These are phyloP conservation scores for Beauveria sp. DNA, from an alignment of 2,329 filamentous ascomycete genomes.

Conservation along the genomic window DNA sequence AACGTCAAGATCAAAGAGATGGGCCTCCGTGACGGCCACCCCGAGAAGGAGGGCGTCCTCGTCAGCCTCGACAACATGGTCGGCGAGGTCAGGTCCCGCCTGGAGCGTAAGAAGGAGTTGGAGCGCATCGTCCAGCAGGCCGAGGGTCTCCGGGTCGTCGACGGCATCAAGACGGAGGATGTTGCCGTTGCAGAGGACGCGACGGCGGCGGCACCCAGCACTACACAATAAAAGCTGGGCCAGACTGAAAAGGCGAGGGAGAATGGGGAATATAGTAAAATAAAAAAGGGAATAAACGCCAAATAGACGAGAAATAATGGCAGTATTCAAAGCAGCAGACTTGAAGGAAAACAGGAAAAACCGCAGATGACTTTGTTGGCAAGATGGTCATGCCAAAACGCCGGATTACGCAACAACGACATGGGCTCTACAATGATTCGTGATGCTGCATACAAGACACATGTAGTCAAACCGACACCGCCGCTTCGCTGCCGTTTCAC, in stretches of 20 bases:
- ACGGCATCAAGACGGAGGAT: conserved; percentile 37
- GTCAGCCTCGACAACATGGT: conserved; percentile 59
- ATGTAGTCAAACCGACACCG: no score
- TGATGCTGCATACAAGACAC: neutral
- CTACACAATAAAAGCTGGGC: conserved; percentile 5
- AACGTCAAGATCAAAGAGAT: conserved; percentile 81
- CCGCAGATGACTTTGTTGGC: neutral
- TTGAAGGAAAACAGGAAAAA: neutral
- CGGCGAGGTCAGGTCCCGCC: conserved; percentile 48
- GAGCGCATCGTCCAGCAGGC: conserved; percentile 35
- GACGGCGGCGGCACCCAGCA: neutral
- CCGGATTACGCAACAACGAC: neutral
- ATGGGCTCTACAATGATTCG: neutral
- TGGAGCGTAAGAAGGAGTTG: conserved; percentile 35
- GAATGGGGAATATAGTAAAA: neutral
- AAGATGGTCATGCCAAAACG: neutral
- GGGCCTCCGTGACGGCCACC: conserved; percentile 69
- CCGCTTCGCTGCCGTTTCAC: no score
- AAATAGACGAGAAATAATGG: neutral
- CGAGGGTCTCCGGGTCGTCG: conserved; percentile 38
- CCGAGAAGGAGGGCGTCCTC: conserved; percentile 81
- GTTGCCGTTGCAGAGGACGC: conserved; percentile 8
- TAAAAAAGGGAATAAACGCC: neutral
- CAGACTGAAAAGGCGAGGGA: neutral
- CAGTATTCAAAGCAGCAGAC: no score